These are phyloP conservation scores for Glebionis coronaria DNA, from an alignment of 129 eudicot genomes.

Conservation along the genomic window DNA sequence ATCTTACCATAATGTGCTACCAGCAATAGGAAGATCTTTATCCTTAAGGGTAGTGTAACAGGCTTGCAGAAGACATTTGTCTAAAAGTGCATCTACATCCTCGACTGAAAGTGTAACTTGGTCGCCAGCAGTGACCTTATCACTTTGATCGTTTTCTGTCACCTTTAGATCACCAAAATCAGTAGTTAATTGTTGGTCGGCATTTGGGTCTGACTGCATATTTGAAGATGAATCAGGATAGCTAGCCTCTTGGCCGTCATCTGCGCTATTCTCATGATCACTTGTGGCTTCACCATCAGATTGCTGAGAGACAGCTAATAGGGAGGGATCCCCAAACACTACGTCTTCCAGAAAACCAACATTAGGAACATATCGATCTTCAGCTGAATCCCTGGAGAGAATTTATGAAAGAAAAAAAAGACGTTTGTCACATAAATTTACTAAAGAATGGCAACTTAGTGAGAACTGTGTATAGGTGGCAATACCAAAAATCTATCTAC, in stretches of 20 bases:
- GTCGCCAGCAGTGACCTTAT: constrained; percentile 48
- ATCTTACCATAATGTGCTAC: constrained; percentile 86
- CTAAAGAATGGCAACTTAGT: not conserved
- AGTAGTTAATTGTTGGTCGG: constrained; percentile 36
- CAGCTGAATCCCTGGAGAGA: constrained; percentile 80
- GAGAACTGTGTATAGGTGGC: not conserved
- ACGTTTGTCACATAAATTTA: not conserved
- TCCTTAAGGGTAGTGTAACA: constrained; percentile 83
- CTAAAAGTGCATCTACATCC: constrained; percentile 69
- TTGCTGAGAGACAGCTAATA: constrained; percentile 38
- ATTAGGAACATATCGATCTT: constrained; percentile 78
- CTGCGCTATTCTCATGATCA: constrained; percentile 36
- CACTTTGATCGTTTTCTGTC: constrained; percentile 33
- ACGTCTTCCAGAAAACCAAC: constrained; percentile 75
- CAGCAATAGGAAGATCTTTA: constrained; percentile 96
- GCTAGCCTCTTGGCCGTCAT: constrained; percentile 29
- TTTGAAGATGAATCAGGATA: constrained; percentile 31
- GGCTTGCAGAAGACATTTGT: constrained; percentile 89
- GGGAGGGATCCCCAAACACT: constrained; percentile 75
- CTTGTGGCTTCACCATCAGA: constrained; percentile 42
- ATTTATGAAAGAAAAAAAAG: not conserved
- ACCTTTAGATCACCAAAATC: constrained; percentile 54
- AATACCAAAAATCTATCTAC: not conserved
- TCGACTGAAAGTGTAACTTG: constrained; percentile 52
- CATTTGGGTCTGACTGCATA: constrained; percentile 17